phyloP scores from a whole-genome alignment of 192 early-diverging fungal genomes.

The Coemansia umbellata region DNA sequence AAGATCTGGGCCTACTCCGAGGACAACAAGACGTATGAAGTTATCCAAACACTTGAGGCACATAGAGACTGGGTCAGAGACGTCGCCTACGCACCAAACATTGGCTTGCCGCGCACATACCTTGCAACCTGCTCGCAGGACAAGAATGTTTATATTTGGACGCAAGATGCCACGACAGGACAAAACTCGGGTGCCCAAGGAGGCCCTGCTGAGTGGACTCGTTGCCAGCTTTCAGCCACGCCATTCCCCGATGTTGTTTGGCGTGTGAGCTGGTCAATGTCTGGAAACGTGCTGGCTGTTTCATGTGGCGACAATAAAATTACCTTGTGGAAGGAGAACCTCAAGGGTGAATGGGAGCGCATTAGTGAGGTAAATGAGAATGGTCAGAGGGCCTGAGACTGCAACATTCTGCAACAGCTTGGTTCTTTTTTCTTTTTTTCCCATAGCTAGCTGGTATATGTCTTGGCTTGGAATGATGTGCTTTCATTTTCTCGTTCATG shows the following conservation, averaged over 20 bases:
- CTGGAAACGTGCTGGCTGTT: constrained; percentile 95
- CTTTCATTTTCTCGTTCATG: too few relatives aligned
- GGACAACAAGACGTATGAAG: constrained; percentile 74
- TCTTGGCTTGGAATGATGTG: too few relatives aligned
- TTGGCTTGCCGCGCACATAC: constrained; percentile 85
- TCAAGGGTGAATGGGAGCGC: constrained; percentile 86
- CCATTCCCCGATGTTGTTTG: constrained; percentile 96
- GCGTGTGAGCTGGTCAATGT: constrained; percentile 95
- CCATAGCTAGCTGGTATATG: too few relatives aligned
- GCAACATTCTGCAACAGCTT: neutral
- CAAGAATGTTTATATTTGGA: constrained; percentile 95
- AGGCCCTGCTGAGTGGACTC: constrained; percentile 62
- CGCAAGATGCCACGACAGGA: constrained; percentile 61
- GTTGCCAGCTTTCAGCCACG: constrained; percentile 64
- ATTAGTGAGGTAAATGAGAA: constrained; percentile 68
- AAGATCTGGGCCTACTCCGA: constrained; percentile 86
- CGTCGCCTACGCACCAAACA: constrained; percentile 93
- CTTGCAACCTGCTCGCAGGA: constrained; percentile 97
- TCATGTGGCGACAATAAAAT: constrained; percentile 96
- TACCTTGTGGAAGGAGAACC: constrained; percentile 93
- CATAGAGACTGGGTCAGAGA: constrained; percentile 99
- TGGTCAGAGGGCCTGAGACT: constrained; percentile 23
- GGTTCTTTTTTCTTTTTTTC: neutral
- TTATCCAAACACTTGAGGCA: constrained; percentile 76
- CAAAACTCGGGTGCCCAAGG: neutral